Base-by-base conservation (phyloP, 140 eudicot species). In the Anethum foeniculum region DNA sequence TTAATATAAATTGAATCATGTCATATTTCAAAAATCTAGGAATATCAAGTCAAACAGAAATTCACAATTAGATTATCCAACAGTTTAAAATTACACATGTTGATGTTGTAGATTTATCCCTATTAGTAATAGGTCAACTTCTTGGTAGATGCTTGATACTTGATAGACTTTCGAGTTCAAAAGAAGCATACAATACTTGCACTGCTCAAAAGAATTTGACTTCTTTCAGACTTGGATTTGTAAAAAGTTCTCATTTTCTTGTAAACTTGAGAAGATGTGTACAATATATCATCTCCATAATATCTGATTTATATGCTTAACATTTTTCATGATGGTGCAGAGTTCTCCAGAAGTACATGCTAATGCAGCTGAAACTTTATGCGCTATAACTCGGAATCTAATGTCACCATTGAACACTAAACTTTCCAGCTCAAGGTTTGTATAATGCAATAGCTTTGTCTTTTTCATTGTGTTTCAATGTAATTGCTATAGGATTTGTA, bases 311-410 rank as follows among this genome's bases (percentile, higher is more conserved):
- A 12, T 65, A 4, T 34, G 43, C 69, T 12, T 71, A 65, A 80
- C 71, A 18, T 64, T 21, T 54, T 56, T 72, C 72, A 15, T 48
- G 23, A 19, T 60, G 68, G 13, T 80, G 27, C 91, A 90, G 96
- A 82, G 83, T 85, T 80, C 90, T 85, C 89, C 92, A 52, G 92
- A 88, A 85, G 96, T 86, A 43, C 96, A 90, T 79, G 89, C 88
- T 60, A 90, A 90, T 83, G 92, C 96, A 52, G 92, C 96, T 39
- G 92, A 90, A 85, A 85, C 90, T 43, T 81, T 90, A 43, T 88
- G 90, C 76, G 86, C 90, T 74, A 86, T 90, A 75, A 88, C 92
- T 62, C 86, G 96, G 82, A 88, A 82, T 82, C 81, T 86, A 39
- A 86, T 87, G 64, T 89, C 96, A 15, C 87, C 90, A 64, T 84